Percentiles rank a stretch among this genome's conserved stretches.
These are phyloP conservation scores for Microthyrium microscopicum DNA, from an alignment of 2,329 filamentous ascomycete genomes.

Conservation along the genomic window DNA sequence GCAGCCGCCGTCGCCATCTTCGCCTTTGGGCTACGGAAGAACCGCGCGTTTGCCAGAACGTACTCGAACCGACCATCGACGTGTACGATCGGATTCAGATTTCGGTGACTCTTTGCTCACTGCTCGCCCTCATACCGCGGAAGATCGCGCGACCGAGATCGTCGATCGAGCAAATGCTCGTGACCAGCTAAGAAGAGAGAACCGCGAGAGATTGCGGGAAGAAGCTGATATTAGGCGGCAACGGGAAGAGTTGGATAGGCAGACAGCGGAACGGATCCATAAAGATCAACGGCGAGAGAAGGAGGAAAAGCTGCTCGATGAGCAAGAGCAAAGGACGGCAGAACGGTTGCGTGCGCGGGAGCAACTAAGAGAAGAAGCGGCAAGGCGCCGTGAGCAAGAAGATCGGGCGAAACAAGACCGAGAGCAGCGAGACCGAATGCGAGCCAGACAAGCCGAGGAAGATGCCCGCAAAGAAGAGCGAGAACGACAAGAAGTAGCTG, in stretches of 20 bases:
- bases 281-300: conserved; percentile 2
- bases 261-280: conserved; percentile 1
- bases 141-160: too few species aligned
- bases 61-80: too few species aligned
- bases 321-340: conserved; percentile 2
- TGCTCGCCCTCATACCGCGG: too few species aligned
- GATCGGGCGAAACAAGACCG: conserved; percentile 1
- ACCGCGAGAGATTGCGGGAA: conserved; percentile 2
- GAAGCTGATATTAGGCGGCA: background rate
- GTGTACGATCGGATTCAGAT: too few species aligned
- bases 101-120: too few species aligned
- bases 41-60: too few species aligned
- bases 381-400: background rate
- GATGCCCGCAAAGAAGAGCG: conserved; percentile 3
- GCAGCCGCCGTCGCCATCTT: too few species aligned
- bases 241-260: conserved; percentile 5
- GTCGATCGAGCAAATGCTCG: conserved; percentile 6
- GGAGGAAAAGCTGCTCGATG: conserved; percentile 4
- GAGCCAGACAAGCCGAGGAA: background rate
- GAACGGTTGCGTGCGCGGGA: conserved; percentile 5
- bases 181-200: conserved; percentile 6
- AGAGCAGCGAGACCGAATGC: background rate
- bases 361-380: conserved; percentile 2
- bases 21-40: too few species aligned
- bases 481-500: background rate